Percentiles rank a stretch among this genome's conserved stretches.
phyloP scores from a whole-genome alignment of 129 eudicot genomes.

The Dittrichia graveolens region DNA sequence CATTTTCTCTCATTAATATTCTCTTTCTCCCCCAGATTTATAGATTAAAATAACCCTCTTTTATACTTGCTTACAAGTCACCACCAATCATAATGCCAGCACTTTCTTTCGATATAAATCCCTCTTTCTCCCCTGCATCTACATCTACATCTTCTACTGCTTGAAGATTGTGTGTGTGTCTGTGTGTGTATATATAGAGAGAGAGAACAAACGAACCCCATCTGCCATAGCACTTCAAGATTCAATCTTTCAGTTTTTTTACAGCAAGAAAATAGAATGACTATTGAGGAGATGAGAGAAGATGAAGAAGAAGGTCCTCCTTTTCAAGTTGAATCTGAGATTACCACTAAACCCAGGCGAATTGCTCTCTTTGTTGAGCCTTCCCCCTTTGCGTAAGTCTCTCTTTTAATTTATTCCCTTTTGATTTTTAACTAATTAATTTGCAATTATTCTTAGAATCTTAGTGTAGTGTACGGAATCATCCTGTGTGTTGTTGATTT shows the following conservation, averaged over 20 bases:
- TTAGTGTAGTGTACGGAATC: too few relatives aligned
- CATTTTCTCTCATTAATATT: background rate
- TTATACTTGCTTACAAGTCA: constrained; percentile 44
- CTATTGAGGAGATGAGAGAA: constrained; percentile 43
- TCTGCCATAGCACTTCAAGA: constrained; percentile 20
- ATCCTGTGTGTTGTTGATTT: constrained; percentile 7
- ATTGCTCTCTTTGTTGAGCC: constrained; percentile 99
- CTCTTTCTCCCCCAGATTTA: constrained; percentile 3
- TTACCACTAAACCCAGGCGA: constrained; percentile 64
- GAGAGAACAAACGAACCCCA: constrained; percentile 41
- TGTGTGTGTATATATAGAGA: too few relatives aligned
- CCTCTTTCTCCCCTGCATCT: constrained; percentile 38
- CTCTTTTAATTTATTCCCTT: background rate
- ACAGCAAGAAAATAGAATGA: constrained; percentile 42
- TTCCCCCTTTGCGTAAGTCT: constrained; percentile 93
- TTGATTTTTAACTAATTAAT: background rate
- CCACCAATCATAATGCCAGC: constrained; percentile 30
- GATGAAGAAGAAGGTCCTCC: constrained; percentile 64
- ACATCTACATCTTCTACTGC: constrained; percentile 27
- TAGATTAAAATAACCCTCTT: background rate
- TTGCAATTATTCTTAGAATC: background rate
- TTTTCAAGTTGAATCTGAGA: constrained; percentile 54
- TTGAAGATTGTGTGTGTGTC: constrained; percentile 32
- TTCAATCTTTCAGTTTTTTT: constrained; percentile 23
- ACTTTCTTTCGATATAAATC: constrained; percentile 45